These are phyloP conservation scores for Monilinia fructigena DNA, from an alignment of 2,329 filamentous ascomycete genomes.

Conservation along the genomic window DNA sequence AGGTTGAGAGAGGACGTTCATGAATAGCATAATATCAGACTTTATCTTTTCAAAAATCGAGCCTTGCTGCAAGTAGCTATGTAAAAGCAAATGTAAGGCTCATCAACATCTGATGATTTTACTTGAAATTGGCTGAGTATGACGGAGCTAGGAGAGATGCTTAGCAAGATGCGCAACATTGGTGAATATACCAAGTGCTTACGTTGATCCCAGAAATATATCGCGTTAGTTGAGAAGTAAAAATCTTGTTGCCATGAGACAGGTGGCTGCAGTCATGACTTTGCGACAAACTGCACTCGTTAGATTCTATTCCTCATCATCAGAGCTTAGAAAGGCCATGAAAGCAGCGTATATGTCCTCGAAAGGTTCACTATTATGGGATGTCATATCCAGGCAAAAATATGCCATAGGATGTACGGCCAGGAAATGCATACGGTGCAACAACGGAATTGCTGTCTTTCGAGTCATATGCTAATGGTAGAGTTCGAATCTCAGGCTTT, in stretches of 20 bases:
- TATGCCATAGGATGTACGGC: conserved; percentile 53
- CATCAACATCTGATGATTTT: conserved; percentile 35
- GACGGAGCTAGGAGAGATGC: conserved; percentile 32
- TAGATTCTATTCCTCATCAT: conserved; percentile 40
- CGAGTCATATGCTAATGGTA: conserved; percentile 44
- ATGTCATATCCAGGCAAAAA: conserved; percentile 45
- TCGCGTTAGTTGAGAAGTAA: conserved; percentile 31
- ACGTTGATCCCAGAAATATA: conserved; percentile 42
- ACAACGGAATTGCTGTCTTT: conserved; percentile 46
- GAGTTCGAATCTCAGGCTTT: no score
- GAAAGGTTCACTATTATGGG: conserved; percentile 40
- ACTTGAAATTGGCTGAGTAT: conserved; percentile 36
- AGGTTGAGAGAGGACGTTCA: not conserved
- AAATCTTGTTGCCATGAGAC: conserved; percentile 32
- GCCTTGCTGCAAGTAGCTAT: conserved; percentile 56
- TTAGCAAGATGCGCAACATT: not conserved
- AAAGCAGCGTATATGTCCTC: conserved; percentile 38
- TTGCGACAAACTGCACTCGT: conserved; percentile 37
- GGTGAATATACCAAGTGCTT: conserved; percentile 26
- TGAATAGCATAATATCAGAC: conserved; percentile 21
- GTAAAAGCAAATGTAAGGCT: conserved; percentile 42
- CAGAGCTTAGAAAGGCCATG: conserved; percentile 36
- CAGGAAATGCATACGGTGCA: no score
- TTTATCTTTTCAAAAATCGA: conserved; percentile 49
- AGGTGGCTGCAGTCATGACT: conserved; percentile 33